Conservation (phyloP, 495 filamentous ascomycete species). For the Neurospora sp. region DNA sequence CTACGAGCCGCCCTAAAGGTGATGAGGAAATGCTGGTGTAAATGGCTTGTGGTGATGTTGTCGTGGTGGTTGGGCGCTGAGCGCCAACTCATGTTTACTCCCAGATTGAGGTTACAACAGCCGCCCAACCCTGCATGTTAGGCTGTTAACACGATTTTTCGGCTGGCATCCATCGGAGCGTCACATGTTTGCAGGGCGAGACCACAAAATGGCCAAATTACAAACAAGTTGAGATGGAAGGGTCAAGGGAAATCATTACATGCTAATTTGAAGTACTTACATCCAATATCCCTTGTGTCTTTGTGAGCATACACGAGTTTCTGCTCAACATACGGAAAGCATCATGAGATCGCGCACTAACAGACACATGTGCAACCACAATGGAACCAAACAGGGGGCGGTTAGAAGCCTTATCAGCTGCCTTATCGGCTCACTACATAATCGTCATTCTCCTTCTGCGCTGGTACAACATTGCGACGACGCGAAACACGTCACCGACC, state of each 20-base stretch:
- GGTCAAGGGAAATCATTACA: too few species aligned
- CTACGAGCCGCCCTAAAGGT: neutral
- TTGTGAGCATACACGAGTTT: too few species aligned
- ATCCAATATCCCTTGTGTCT: too few species aligned
- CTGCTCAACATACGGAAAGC: neutral
- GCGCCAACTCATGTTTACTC: neutral
- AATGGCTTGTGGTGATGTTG: neutral
- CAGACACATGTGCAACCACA: neutral
- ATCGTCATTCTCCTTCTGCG: neutral
- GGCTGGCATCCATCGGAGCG: neutral
- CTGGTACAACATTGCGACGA: neutral
- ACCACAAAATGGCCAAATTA: neutral
- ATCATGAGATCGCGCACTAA: neutral
- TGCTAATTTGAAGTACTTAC: too few species aligned
- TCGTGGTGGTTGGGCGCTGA: neutral
- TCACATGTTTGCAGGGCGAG: neutral
- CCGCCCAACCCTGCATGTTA: neutral
- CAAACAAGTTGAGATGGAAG: too few species aligned
- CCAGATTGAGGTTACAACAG: neutral
- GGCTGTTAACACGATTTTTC: neutral
- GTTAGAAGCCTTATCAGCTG: neutral
- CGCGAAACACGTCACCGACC: neutral
- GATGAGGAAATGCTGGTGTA: neutral
- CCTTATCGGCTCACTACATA: neutral
- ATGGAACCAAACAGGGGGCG: too few species aligned